These are phyloP conservation scores for Usnea hakonensis DNA, from an alignment of 495 filamentous ascomycete species.

Conservation along the genomic window DNA sequence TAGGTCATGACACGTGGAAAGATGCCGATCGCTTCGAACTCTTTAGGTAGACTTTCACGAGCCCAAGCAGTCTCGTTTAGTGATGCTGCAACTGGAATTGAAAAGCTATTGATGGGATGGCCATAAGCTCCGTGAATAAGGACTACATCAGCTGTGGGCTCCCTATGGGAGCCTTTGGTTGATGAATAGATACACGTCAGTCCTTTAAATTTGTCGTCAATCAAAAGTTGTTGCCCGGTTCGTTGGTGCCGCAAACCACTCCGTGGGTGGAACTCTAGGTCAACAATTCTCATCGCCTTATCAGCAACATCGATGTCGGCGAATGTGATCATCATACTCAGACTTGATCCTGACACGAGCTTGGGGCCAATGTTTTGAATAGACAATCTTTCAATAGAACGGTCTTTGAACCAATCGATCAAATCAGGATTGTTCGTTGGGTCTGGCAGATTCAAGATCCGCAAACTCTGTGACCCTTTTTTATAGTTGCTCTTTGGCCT, in stretches of 20 bases:
- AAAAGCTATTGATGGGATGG: conserved; percentile 15
- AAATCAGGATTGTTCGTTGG: not conserved
- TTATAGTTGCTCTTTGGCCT: not conserved
- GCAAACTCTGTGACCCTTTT: not conserved
- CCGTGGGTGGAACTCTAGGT: not conserved
- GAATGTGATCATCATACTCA: conserved; percentile 6
- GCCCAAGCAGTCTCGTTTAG: conserved; percentile 4
- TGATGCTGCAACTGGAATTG: not conserved
- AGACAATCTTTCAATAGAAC: not conserved
- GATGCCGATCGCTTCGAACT: conserved; percentile 4
- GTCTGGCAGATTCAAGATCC: not conserved
- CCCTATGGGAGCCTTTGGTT: not conserved
- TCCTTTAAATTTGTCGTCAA: conserved; percentile 10
- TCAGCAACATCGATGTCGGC: conserved; percentile 2
- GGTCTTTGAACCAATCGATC: conserved; percentile 1
- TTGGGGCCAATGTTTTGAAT: conserved; percentile 6
- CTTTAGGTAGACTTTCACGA: conserved; percentile 2
- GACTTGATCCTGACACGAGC: not conserved
- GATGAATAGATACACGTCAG: conserved; percentile 13
- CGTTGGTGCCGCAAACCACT: not conserved
- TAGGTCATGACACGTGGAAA: conserved; percentile 17
- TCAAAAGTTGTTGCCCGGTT: not conserved
- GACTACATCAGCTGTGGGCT: conserved; percentile 11
- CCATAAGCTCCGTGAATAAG: conserved; percentile 10
- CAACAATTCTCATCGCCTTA: not conserved